Base-by-base conservation (phyloP, 2,329 filamentous ascomycete genomes). In the Coniochaeta ligniaria region DNA sequence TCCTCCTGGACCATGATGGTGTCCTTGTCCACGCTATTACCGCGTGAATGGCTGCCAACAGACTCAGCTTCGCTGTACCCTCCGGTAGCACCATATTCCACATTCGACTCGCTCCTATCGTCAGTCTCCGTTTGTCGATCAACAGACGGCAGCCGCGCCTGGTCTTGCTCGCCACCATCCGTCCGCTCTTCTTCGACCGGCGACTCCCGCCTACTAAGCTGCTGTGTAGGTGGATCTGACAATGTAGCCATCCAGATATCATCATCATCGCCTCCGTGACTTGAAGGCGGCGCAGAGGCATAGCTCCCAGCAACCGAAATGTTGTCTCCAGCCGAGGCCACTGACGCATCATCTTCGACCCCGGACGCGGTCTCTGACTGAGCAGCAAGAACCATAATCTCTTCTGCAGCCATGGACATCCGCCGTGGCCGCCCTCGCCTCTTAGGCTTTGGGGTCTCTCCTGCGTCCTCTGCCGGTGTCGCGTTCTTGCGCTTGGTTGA, bases 201-300 rank as follows among this genome's bases (percentile, higher is more conserved):
- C 35, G 33, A 57, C 31, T 57, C 9, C 22, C 54, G 17, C 22
- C 36, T 45, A 31, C 20, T 31, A 9, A 45, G 6, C 7, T 26
- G 54, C n/a, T 38, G 54, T 16, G 31, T 14, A 9, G 76, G 76
- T 0, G 75, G 69, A 45, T 78, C 70, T 1, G 74, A 74, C 41
- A 77, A 52, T 7, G 74, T 75, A 31, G 73, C 72, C 66, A 80
- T 75, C 78, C 78, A 81, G 22, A 80, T 75, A 64, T 81, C 78
- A 16, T 43, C 31, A 3, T 61, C 58, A n/a, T 60, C 63, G n/a
- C 56, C 62, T n/a, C 65, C 55, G 17, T 55, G 38, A 47, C 52
- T 50, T 14, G 59, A 60, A 5, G 59, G 33, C 12, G 56, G 26
- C 6, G 33, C 22, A 31, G 56, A 35, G 5, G 24, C 12, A 45